phyloP scores from a whole-genome alignment of 2,329 filamentous ascomycete species.

The Sporothrix protearum region DNA sequence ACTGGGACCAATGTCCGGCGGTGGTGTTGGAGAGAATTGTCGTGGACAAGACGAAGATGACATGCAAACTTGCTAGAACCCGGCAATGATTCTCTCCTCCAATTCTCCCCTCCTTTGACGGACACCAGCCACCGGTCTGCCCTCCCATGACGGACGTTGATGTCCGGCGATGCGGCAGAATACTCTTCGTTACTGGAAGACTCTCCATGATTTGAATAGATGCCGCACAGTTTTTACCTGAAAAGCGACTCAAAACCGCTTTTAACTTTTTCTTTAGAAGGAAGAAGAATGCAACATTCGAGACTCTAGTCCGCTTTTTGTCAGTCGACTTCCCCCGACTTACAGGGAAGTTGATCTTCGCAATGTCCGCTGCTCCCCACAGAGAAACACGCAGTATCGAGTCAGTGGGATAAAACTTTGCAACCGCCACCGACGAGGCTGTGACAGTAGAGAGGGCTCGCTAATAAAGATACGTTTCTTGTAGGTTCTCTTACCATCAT shows the following conservation, averaged over 20 bases:
- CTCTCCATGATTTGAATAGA: too few species aligned
- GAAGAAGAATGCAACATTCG: not conserved
- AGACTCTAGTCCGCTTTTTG: not conserved
- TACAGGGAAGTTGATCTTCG: not conserved
- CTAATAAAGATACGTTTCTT: too few species aligned
- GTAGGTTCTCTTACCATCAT: too few species aligned
- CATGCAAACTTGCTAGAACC: not conserved
- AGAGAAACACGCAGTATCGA: not conserved
- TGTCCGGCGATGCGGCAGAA: not conserved
- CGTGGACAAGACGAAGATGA: not conserved
- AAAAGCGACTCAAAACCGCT: too few species aligned
- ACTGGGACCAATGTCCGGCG: slow-evolving; percentile 32
- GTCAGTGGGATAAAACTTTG: not conserved
- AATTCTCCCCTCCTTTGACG: not conserved
- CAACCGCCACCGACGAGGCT: not conserved
- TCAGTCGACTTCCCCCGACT: not conserved
- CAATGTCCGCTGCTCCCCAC: not conserved
- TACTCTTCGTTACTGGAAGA: too few species aligned
- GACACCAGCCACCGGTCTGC: not conserved
- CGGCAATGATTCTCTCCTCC: not conserved
- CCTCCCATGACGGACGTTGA: not conserved
- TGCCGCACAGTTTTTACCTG: too few species aligned
- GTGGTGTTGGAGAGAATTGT: slow-evolving; percentile 22
- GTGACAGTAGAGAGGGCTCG: not conserved
- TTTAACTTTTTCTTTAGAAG: not conserved